Conservation (phyloP, 1,284 basidiomycete species). For the Schizophyllum amplum region DNA sequence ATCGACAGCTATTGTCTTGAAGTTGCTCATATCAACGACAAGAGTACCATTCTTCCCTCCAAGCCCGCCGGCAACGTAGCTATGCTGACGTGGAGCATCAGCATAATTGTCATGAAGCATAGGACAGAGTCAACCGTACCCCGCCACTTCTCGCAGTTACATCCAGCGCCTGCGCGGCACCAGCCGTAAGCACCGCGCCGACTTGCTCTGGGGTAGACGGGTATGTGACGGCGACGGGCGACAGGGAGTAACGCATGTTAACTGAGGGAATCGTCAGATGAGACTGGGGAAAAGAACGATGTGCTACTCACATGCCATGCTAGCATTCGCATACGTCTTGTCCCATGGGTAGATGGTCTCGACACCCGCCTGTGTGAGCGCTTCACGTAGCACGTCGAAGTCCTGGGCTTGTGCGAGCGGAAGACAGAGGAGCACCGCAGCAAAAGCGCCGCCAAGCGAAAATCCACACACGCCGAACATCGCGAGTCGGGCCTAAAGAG, state of each 20-base stretch:
- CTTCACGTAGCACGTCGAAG: conserved; percentile 3
- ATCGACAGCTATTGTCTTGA: conserved; percentile 29
- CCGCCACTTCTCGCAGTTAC: conserved; percentile 35
- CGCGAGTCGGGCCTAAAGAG: too few species aligned
- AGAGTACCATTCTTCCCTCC: conserved; percentile 32
- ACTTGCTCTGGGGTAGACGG: conserved; percentile 32
- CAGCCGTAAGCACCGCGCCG: conserved; percentile 33
- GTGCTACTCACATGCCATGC: conserved; percentile 6
- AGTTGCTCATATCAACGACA: conserved; percentile 32
- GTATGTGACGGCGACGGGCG: conserved; percentile 31
- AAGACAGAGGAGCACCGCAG: neutral
- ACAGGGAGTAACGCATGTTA: conserved; percentile 28
- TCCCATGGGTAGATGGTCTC: conserved; percentile 9
- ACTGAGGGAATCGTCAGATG: conserved; percentile 15
- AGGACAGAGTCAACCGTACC: conserved; percentile 17
- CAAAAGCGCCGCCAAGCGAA: neutral
- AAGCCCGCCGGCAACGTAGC: conserved; percentile 37
- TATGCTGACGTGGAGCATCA: conserved; percentile 23
- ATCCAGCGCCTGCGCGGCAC: conserved; percentile 20
- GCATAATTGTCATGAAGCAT: neutral
- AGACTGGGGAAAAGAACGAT: too few species aligned
- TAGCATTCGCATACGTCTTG: conserved; percentile 10
- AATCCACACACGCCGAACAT: too few species aligned
- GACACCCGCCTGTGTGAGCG: conserved; percentile 8
- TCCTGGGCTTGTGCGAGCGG: neutral